These are phyloP conservation scores for Cystobasidium tubakii DNA, from an alignment of 768 basidiomycete species.

Conservation along the genomic window DNA sequence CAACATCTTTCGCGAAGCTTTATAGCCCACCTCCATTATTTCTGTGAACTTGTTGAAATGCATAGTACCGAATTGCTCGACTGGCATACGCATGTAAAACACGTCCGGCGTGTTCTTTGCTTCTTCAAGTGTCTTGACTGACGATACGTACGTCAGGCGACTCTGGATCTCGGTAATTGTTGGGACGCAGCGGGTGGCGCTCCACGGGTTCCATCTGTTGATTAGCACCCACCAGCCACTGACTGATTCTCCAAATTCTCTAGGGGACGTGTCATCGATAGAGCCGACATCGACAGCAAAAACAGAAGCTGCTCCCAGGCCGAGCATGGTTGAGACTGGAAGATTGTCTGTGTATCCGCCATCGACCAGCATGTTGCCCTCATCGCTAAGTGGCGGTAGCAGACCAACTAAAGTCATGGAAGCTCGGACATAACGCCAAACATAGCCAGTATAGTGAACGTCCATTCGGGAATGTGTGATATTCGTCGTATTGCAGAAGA, in stretches of 20 bases:
- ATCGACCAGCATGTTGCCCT: slow-evolving; percentile 85
- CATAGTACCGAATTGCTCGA: slow-evolving; percentile 83
- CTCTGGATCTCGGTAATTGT: slow-evolving; percentile 89
- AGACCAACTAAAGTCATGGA: slow-evolving; percentile 97
- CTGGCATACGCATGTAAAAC: slow-evolving; percentile 89
- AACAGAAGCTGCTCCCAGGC: slow-evolving; percentile 80
- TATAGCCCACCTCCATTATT: slow-evolving; percentile 73
- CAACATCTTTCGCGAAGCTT: slow-evolving; percentile 65
- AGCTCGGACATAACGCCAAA: slow-evolving; percentile 89
- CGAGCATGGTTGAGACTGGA: slow-evolving; percentile 81
- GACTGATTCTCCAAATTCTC: slow-evolving; percentile 87
- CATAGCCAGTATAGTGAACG: slow-evolving; percentile 96
- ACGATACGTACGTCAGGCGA: slow-evolving; percentile 91
- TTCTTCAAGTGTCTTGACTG: slow-evolving; percentile 87
- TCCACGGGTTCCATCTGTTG: slow-evolving; percentile 81
- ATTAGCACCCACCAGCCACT: slow-evolving; percentile 94
- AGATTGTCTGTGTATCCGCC: slow-evolving; percentile 61
- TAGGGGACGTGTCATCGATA: slow-evolving; percentile 90
- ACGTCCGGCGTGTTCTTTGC: slow-evolving; percentile 85
- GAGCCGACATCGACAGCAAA: slow-evolving; percentile 90
- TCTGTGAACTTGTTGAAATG: slow-evolving; percentile 59
- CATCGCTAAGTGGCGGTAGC: slow-evolving; percentile 86
- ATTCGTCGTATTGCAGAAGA: slow-evolving; percentile 94
- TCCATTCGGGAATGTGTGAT: slow-evolving; percentile 95
- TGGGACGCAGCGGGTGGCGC: slow-evolving; percentile 64